A percentile compares a stretch with the other conserved stretches of the same genome.
Evolutionary conservation across 2,329 filamentous ascomycete species (phyloP).

Genomic region (Talaromyces sp.): DNA sequence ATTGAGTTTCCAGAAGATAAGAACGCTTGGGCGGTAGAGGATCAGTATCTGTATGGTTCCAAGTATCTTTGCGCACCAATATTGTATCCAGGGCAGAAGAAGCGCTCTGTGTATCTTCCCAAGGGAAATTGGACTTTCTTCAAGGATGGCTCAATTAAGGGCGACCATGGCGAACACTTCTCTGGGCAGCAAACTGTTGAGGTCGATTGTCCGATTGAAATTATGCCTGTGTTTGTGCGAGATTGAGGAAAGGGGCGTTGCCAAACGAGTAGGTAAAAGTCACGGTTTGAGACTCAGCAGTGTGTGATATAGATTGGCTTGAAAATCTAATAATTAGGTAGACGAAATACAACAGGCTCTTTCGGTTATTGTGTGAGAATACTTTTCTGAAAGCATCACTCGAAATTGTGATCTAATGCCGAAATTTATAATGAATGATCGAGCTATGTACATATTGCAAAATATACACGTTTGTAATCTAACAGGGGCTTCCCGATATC

Average conservation of each 20-base stretch:
- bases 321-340: background rate
- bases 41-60: conserved; percentile 62
- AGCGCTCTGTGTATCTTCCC: conserved; percentile 53
- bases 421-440: background rate
- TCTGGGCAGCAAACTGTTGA: conserved; percentile 42
- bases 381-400: background rate
- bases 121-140: conserved; percentile 45
- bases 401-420: background rate
- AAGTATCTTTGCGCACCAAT: conserved; percentile 60
- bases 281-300: background rate
- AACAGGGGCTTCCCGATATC: background rate
- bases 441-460: background rate
- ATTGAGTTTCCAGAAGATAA: conserved; percentile 60
- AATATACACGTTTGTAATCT: background rate
- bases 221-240: conserved; percentile 48
- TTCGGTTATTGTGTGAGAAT: background rate
- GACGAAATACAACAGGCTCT: background rate
- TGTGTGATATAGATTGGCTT: background rate
- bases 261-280: background rate
- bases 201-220: conserved; percentile 44
- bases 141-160: conserved; percentile 14
- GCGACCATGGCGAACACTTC: conserved; percentile 1
- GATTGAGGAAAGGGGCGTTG: background rate
- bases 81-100: conserved; percentile 47
- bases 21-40: conserved; percentile 55